Evolutionary conservation across 2,329 filamentous ascomycete genomes (phyloP).

Genomic region (Aspergillaceae sp.): DNA sequence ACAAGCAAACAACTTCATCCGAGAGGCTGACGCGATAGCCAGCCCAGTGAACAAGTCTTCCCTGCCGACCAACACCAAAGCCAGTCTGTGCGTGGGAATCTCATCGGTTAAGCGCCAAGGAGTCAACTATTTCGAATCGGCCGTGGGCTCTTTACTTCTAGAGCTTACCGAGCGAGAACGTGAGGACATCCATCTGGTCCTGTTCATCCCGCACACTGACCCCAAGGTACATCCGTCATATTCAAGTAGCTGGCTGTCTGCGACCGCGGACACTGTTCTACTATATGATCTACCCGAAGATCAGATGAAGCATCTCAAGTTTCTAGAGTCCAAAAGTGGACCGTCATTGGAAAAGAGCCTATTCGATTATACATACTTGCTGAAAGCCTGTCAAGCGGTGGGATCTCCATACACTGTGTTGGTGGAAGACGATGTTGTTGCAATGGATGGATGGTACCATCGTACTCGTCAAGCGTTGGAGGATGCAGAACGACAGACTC

Average conservation of each 20-base stretch:
- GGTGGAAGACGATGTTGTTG: constrained; percentile 40
- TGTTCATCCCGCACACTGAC: constrained; percentile 36
- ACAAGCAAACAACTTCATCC: constrained; percentile 6
- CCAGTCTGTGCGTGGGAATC: constrained; percentile 35
- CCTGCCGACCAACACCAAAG: not conserved
- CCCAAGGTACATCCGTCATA: constrained; percentile 32
- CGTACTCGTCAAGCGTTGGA: too few relatives aligned
- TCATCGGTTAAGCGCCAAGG: constrained; percentile 32
- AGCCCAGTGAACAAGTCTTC: not conserved
- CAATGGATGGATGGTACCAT: constrained; percentile 36
- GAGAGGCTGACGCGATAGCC: not conserved
- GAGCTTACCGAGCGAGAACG: constrained; percentile 33
- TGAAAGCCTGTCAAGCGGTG: constrained; percentile 30
- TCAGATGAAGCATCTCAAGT: constrained; percentile 5
- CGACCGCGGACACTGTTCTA: constrained; percentile 32
- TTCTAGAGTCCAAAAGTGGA: constrained; percentile 2
- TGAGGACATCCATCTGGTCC: constrained; percentile 29
- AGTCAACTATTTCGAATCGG: constrained; percentile 30
- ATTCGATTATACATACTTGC: constrained; percentile 36
- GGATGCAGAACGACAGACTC: too few relatives aligned
- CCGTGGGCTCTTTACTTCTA: constrained; percentile 36
- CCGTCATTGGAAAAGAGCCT: constrained; percentile 30
- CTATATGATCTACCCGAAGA: constrained; percentile 27
- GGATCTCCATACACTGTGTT: constrained; percentile 35
- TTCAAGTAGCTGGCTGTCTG: constrained; percentile 31